Conservation (phyloP, 1,284 basidiomycete species). For the Inonotus obliquus region DNA sequence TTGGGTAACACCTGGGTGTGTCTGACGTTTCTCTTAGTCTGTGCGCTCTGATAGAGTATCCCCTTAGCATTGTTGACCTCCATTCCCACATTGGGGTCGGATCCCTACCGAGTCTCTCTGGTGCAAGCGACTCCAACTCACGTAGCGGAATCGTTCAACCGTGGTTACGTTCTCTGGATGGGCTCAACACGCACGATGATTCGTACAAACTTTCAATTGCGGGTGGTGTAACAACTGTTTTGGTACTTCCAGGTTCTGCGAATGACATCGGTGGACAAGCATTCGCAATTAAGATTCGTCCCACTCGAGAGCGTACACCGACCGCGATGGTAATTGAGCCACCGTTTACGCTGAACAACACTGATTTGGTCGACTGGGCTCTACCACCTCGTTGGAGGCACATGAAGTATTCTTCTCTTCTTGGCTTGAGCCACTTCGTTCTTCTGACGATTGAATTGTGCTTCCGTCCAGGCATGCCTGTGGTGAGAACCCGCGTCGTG, state of each 20-base stretch:
- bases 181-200: conserved; percentile 41
- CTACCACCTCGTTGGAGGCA: conserved; percentile 48
- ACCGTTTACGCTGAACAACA: conserved; percentile 41
- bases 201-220: conserved; percentile 33
- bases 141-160: conserved; percentile 40
- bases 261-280: conserved; percentile 59
- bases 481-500: conserved; percentile 35
- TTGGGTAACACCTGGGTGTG: conserved; percentile 38
- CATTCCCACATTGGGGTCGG: conserved; percentile 61
- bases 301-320: conserved; percentile 50
- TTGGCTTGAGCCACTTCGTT: not conserved
- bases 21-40: not conserved
- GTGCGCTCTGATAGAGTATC: not conserved
- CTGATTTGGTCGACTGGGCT: conserved; percentile 27
- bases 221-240: conserved; percentile 43
- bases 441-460: conserved; percentile 3
- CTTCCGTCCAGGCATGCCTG: conserved; percentile 32
- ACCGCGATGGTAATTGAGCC: conserved; percentile 65
- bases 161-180: conserved; percentile 48
- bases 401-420: conserved; percentile 43
- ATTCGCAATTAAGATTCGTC: conserved; percentile 63
- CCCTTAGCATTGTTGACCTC: conserved; percentile 47
- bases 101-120: conserved; percentile 32
- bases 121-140: conserved; percentile 38
- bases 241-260: conserved; percentile 45